Conservation (phyloP, 2,329 filamentous ascomycete genomes). For the Aspergillus clavatus region DNA sequence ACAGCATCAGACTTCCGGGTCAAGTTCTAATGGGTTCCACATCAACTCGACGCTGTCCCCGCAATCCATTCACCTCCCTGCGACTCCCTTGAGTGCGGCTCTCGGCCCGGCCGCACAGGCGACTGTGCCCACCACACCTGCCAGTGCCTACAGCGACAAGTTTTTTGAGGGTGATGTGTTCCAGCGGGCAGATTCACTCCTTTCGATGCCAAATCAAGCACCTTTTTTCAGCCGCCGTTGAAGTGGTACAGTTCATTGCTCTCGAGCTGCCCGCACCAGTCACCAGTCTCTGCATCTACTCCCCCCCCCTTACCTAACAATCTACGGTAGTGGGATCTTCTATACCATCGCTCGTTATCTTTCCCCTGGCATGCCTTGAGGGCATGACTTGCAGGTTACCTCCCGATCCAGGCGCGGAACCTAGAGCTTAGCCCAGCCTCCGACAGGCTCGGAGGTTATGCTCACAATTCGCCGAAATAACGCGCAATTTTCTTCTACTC, state of each 20-base stretch:
- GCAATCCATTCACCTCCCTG: constrained; percentile 60
- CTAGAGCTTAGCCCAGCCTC: too few relatives aligned
- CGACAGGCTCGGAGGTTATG: not conserved
- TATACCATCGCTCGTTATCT: too few relatives aligned
- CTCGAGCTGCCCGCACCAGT: too few relatives aligned
- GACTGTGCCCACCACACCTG: constrained; percentile 65
- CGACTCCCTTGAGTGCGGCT: constrained; percentile 84
- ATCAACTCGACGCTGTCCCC: constrained; percentile 35
- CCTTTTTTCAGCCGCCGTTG: constrained; percentile 40
- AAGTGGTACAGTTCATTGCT: constrained; percentile 5
- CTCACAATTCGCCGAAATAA: not conserved
- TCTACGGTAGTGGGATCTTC: too few relatives aligned
- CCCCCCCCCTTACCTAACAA: too few relatives aligned
- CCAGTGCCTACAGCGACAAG: constrained; percentile 45
- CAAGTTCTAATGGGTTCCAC: constrained; percentile 21
- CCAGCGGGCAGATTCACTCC: constrained; percentile 45
- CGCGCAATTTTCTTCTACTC: not conserved
- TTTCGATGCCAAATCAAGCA: constrained; percentile 41
- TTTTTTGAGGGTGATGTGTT: constrained; percentile 49
- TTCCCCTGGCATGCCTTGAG: too few relatives aligned
- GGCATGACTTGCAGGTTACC: too few relatives aligned
- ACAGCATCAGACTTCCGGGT: constrained; percentile 30
- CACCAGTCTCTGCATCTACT: too few relatives aligned
- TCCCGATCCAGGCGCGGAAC: too few relatives aligned
- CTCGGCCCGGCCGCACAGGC: constrained; percentile 86